Conservation (phyloP, 805 yeast genomes). For the Groenewaldozyma salmanticensis region DNA sequence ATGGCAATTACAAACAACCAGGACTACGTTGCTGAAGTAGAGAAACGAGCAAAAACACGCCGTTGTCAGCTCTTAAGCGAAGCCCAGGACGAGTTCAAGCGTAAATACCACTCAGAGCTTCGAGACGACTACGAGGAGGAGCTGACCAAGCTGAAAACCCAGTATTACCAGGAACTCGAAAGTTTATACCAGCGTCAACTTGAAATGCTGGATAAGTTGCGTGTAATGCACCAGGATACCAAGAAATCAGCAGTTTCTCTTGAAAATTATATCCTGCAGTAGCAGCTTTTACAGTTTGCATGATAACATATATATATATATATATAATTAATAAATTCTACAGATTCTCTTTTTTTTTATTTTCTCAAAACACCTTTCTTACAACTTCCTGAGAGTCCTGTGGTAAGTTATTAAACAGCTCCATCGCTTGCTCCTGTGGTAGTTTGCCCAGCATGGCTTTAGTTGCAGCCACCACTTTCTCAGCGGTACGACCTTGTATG, state of each 20-base stretch:
- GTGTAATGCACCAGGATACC: too few species aligned
- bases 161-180: too few species aligned
- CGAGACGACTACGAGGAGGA: not conserved
- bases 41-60: not conserved
- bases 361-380: conserved; percentile 42
- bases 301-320: too few species aligned
- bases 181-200: too few species aligned
- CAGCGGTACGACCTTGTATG: conserved; percentile 63
- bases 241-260: too few species aligned
- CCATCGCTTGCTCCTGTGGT: conserved; percentile 62
- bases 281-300: too few species aligned
- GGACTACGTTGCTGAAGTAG: not conserved
- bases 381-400: conserved; percentile 50
- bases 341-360: not conserved
- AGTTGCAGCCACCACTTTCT: conserved; percentile 48
- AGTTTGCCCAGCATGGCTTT: conserved; percentile 54
- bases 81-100: not conserved
- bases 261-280: too few species aligned
- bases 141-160: too few species aligned
- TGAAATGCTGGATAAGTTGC: too few species aligned
- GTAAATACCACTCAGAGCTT: not conserved
- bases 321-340: not conserved
- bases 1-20: not conserved
- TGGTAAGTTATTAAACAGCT: conserved; percentile 52
- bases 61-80: not conserved